Percentiles rank a stretch among this genome's conserved stretches.
phyloP scores from a whole-genome alignment of 805 yeast genomes.

The Ogataea zsoltii region DNA sequence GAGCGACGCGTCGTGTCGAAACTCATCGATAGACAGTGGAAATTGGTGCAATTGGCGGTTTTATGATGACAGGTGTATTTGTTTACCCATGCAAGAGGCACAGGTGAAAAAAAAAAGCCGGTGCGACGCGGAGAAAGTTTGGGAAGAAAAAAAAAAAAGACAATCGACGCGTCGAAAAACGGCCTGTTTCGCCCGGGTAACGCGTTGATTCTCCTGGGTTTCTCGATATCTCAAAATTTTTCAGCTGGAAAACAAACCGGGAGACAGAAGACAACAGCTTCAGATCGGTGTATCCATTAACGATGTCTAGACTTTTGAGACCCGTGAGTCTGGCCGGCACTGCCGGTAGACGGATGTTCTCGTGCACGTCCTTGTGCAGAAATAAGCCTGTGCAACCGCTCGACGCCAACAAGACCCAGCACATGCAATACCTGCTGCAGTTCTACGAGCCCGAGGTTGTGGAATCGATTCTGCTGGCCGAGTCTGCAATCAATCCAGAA shows the following conservation, averaged over 20 bases:
- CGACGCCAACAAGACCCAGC: conserved; percentile 36
- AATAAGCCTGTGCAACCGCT: conserved; percentile 6
- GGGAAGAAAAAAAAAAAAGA: too few relatives aligned
- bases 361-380: conserved; percentile 3
- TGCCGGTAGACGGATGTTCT: conserved; percentile 15
- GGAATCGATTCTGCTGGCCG: conserved; percentile 80
- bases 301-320: too few relatives aligned
- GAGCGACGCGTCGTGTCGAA: conserved; percentile 8
- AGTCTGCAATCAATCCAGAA: conserved; percentile 67
- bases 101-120: not conserved
- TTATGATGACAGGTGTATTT: not conserved
- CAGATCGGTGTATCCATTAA: too few relatives aligned
- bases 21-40: not conserved
- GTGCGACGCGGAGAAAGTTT: not conserved
- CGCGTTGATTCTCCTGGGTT: not conserved
- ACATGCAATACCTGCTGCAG: conserved; percentile 59
- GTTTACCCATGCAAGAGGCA: too few relatives aligned
- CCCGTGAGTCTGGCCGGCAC: not conserved
- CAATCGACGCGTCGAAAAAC: not conserved
- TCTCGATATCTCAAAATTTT: conserved; percentile 4
- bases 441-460: conserved; percentile 82
- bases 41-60: not conserved
- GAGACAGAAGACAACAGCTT: too few relatives aligned
- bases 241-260: not conserved
- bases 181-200: not conserved